These are phyloP conservation scores for Clavispora carvajalis DNA, from an alignment of 805 yeast species.

Conservation along the genomic window DNA sequence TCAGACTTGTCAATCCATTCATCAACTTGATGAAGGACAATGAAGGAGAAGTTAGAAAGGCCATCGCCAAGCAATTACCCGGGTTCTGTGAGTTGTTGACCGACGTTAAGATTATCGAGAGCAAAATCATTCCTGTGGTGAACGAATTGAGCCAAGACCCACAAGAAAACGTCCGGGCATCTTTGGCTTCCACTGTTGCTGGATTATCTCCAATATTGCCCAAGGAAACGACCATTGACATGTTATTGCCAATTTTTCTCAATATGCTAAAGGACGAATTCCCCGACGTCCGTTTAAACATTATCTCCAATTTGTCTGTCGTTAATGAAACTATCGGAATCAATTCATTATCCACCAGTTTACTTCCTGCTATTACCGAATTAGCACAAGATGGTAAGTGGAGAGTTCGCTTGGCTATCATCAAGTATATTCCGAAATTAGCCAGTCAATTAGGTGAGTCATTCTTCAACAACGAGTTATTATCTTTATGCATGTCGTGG, in stretches of 20 bases:
- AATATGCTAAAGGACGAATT: conserved; percentile 94
- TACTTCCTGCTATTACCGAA: conserved; percentile 93
- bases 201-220: conserved; percentile 82
- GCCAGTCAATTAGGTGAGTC: conserved; percentile 93
- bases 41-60: conserved; percentile 94
- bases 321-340: conserved; percentile 95
- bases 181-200: conserved; percentile 84
- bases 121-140: conserved; percentile 76
- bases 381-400: conserved; percentile 95
- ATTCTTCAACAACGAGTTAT: conserved; percentile 87
- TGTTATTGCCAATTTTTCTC: conserved; percentile 79
- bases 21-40: conserved; percentile 77
- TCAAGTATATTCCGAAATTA: conserved; percentile 90
- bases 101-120: conserved; percentile 46
- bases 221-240: conserved; percentile 76
- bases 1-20: conserved; percentile 65
- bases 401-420: conserved; percentile 96
- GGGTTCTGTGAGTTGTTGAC: conserved; percentile 54
- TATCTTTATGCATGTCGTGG: conserved; percentile 94
- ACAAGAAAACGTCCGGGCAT: conserved; percentile 88
- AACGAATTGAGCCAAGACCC: conserved; percentile 83
- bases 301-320: conserved; percentile 83
- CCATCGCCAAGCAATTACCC: conserved; percentile 88
- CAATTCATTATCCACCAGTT: conserved; percentile 74
- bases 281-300: conserved; percentile 93